phyloP scores from a whole-genome alignment of 352 stramenopile species.

The Thalassiosira pacifica region DNA sequence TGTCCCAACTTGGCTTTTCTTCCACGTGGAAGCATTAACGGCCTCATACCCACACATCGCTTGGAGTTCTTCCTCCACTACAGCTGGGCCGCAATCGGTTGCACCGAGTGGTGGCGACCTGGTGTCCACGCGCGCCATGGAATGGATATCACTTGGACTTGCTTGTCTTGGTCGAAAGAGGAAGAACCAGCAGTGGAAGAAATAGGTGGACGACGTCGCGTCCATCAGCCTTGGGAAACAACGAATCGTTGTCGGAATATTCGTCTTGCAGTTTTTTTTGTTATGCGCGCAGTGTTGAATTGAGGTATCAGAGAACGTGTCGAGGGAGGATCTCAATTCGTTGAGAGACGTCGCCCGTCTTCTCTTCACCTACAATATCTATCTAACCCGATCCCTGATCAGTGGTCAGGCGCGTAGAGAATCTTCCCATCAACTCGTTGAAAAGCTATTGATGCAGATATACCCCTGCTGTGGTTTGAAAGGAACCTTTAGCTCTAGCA shows the following conservation, averaged over 20 bases:
- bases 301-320: background rate
- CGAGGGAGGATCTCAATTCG: slow-evolving; percentile 30
- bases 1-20: too few relatives aligned
- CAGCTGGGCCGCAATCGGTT: too few relatives aligned
- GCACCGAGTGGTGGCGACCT: too few relatives aligned
- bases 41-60: background rate
- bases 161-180: too few relatives aligned
- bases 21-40: slow-evolving; percentile 7
- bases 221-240: background rate
- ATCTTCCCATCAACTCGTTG: too few relatives aligned
- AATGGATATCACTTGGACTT: too few relatives aligned
- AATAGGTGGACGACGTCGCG: background rate
- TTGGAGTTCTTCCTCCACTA: background rate
- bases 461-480: too few relatives aligned
- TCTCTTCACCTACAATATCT: background rate
- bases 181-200: background rate
- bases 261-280: background rate
- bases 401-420: too few relatives aligned
- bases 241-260: background rate
- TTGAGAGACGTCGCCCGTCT: slow-evolving; percentile 22
- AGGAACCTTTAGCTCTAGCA: too few relatives aligned
- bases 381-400: too few relatives aligned
- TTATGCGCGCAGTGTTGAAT: slow-evolving; percentile 4
- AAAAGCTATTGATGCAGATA: too few relatives aligned
- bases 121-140: too few relatives aligned